A percentile compares a stretch with the other conserved stretches of the same genome.
These are phyloP conservation scores for Diplodia seriata DNA, from an alignment of 2,329 filamentous ascomycete genomes.

Conservation along the genomic window DNA sequence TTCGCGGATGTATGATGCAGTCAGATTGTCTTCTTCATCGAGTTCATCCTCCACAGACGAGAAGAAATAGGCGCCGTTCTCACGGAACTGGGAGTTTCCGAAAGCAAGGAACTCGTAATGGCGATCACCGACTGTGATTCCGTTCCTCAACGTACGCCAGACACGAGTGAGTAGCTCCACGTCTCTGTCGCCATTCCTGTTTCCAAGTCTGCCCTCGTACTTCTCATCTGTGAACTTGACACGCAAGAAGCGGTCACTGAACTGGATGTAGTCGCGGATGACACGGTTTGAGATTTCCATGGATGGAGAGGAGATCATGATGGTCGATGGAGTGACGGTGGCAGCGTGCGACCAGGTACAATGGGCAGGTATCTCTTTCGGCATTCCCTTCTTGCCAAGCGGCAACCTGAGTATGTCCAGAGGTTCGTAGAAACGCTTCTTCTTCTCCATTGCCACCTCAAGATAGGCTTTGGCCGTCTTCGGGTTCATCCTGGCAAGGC, in stretches of 20 bases:
- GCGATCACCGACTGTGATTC: conserved; percentile 81
- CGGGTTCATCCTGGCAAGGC: conserved; percentile 61
- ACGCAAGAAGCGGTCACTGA: conserved; percentile 82
- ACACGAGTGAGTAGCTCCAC: conserved; percentile 67
- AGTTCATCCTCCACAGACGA: conserved; percentile 70
- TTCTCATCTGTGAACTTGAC: conserved; percentile 90
- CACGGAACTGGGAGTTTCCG: conserved; percentile 92
- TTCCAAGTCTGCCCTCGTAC: conserved; percentile 50
- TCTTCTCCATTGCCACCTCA: conserved; percentile 74
- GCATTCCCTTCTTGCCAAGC: conserved; percentile 52
- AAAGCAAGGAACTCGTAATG: conserved; percentile 91
- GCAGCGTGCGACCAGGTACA: conserved; percentile 79
- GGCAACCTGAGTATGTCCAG: conserved; percentile 71
- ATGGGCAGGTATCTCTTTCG: conserved; percentile 67
- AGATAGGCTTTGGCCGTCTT: conserved; percentile 69
- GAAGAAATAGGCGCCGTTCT: conserved; percentile 94
- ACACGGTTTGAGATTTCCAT: conserved; percentile 90
- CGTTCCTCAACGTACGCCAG: conserved; percentile 61
- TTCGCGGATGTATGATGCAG: conserved; percentile 64
- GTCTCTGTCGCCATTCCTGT: conserved; percentile 39
- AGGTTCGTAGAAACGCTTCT: conserved; percentile 69
- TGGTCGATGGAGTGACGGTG: conserved; percentile 81
- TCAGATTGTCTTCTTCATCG: conserved; percentile 60
- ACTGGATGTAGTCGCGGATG: conserved; percentile 71
- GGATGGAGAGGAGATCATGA: conserved; percentile 77